phyloP scores from a whole-genome alignment of 208 protist species.

The Wallacemonas sp. region DNA sequence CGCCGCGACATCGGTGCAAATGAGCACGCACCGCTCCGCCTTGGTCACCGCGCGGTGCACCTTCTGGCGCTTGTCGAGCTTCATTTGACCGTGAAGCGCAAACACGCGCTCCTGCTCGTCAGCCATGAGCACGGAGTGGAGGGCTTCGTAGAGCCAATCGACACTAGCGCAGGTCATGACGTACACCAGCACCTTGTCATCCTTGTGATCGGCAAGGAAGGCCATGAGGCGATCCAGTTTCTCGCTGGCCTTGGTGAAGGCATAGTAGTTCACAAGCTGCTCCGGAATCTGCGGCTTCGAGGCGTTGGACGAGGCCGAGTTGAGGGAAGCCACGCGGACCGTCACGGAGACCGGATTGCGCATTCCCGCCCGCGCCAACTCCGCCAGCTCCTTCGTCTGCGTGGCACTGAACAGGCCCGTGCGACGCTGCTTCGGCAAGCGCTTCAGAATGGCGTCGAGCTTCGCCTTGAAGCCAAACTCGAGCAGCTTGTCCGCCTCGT shows the following conservation, averaged over 20 bases:
- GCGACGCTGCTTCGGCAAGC: constrained; percentile 90
- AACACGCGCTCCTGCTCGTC: constrained; percentile 65
- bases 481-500: constrained; percentile 94
- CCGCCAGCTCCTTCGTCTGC: constrained; percentile 90
- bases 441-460: constrained; percentile 87
- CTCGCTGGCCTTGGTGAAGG: constrained; percentile 69
- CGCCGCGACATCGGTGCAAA: constrained; percentile 96
- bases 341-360: constrained; percentile 90
- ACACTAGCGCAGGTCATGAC: constrained; percentile 93
- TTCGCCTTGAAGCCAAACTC: constrained; percentile 94
- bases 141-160: constrained; percentile 86
- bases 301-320: constrained; percentile 35
- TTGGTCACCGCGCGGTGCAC: constrained; percentile 78
- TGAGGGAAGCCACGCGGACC: constrained; percentile 66
- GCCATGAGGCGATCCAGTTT: constrained; percentile 89
- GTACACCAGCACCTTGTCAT: constrained; percentile 92
- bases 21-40: constrained; percentile 80
- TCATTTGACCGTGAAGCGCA: constrained; percentile 93
- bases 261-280: constrained; percentile 86
- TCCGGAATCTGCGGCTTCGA: constrained; percentile 89
- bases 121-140: constrained; percentile 60
- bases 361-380: constrained; percentile 89
- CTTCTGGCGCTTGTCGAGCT: constrained; percentile 82
- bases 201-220: constrained; percentile 56
- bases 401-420: constrained; percentile 94